Percentiles rank a stretch among this genome's conserved stretches.
Conservation (phyloP, 2,329 filamentous ascomycete genomes). For the Ilyonectria robusta region DNA sequence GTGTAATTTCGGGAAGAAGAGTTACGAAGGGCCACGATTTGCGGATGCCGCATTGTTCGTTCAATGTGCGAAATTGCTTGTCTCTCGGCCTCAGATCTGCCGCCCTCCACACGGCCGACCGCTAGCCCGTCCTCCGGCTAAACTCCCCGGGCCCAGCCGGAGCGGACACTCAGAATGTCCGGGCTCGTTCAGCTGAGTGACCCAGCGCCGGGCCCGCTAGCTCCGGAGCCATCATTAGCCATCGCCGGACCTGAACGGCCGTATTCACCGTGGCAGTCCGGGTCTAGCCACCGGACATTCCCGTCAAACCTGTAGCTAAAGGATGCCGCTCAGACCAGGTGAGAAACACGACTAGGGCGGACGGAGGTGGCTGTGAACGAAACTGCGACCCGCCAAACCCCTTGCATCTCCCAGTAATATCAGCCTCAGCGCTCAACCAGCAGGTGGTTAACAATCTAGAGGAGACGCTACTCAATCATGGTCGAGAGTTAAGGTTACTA, state of each 20-base stretch:
- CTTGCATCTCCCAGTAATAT: neutral
- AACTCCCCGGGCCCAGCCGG: neutral
- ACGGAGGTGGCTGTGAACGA: slow-evolving; percentile 1
- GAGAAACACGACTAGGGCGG: neutral
- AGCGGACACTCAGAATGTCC: neutral
- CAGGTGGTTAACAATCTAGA: neutral
- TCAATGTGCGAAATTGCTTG: neutral
- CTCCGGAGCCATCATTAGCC: neutral
- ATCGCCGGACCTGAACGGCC: neutral
- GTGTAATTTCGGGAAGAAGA: neutral
- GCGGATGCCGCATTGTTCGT: neutral
- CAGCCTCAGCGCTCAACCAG: neutral
- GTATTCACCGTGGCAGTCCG: neutral
- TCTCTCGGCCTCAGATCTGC: neutral
- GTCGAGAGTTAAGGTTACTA: neutral
- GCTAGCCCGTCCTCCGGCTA: neutral
- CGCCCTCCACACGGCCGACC: no score
- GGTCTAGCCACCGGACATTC: neutral
- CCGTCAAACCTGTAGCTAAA: neutral
- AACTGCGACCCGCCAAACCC: neutral
- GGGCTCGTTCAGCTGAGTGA: neutral
- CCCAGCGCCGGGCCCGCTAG: neutral
- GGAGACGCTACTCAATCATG: neutral
- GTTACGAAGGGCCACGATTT: neutral
- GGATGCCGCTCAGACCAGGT: neutral